These are phyloP conservation scores for Biscogniauxia marginata DNA, from an alignment of 2,329 filamentous ascomycete species.

Conservation along the genomic window DNA sequence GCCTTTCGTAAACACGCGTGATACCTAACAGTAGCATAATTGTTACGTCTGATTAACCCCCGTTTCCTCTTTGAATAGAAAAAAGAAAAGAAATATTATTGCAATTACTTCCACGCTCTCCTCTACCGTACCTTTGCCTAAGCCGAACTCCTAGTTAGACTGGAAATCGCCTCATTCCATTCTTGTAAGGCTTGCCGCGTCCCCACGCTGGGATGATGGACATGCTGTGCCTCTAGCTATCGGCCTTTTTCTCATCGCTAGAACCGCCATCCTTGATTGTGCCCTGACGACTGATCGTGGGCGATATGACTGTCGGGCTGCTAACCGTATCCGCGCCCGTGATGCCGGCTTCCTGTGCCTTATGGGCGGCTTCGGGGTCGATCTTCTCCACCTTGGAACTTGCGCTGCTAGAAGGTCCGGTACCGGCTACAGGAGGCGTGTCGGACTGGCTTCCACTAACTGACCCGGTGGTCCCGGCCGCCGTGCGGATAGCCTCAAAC, in stretches of 20 bases:
- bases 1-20: no score
- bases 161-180: conserved; percentile 4
- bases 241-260: conserved; percentile 26
- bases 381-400: conserved; percentile 29
- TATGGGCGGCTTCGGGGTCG: conserved; percentile 30
- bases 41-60: no score
- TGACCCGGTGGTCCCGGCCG: conserved; percentile 52
- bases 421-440: conserved; percentile 31
- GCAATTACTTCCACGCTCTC: no score
- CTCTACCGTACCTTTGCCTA: no score
- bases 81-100: no score
- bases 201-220: conserved; percentile 6
- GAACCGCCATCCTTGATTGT: conserved; percentile 13
- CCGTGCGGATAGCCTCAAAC: conserved; percentile 69
- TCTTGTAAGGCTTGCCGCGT: conserved; percentile 2
- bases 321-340: conserved; percentile 33
- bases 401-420: conserved; percentile 17
- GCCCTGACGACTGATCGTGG: conserved; percentile 21
- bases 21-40: no score
- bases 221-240: conserved; percentile 20
- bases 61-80: no score
- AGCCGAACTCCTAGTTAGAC: no score
- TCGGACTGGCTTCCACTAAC: conserved; percentile 34
- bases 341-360: conserved; percentile 49
- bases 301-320: conserved; percentile 33